Conservation (phyloP, 2,329 filamentous ascomycete species). For the Pseudopithomyces chartarum region DNA sequence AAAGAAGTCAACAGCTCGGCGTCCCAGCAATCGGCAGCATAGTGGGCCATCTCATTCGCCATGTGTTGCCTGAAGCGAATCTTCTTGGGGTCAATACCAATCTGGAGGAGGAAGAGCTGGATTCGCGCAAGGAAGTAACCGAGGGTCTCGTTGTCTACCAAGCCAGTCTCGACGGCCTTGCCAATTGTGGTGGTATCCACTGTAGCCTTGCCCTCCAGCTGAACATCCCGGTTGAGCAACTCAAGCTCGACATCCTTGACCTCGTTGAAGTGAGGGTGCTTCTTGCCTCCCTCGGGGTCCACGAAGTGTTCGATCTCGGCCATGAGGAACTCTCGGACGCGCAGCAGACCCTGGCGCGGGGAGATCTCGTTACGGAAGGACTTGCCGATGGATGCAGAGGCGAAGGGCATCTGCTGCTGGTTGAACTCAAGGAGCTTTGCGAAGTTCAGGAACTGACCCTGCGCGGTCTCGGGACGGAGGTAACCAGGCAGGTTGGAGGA, state of each 20-base stretch:
- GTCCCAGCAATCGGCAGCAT: slow-evolving; percentile 97
- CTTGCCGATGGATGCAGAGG: slow-evolving; percentile 95
- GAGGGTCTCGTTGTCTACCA: slow-evolving; percentile 96
- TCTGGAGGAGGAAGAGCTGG: slow-evolving; percentile 83
- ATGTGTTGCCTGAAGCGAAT: slow-evolving; percentile 98
- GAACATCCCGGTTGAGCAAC: slow-evolving; percentile 82
- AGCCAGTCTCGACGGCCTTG: slow-evolving; percentile 77
- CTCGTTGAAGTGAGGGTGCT: slow-evolving; percentile 85
- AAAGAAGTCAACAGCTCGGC: slow-evolving; percentile 89
- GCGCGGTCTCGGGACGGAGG: slow-evolving; percentile 80
- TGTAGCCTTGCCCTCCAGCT: slow-evolving; percentile 82
- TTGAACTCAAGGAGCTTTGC: slow-evolving; percentile 96
- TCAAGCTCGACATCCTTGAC: slow-evolving; percentile 83
- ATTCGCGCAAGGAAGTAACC: slow-evolving; percentile 97
- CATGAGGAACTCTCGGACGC: slow-evolving; percentile 98
- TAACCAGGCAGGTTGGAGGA: slow-evolving; percentile 78
- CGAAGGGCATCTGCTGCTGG: slow-evolving; percentile 93
- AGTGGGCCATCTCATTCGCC: slow-evolving; percentile 89
- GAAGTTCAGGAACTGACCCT: slow-evolving; percentile 98
- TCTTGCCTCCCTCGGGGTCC: slow-evolving; percentile 92
- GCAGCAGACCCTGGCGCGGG: slow-evolving; percentile 84
- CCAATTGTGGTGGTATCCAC: slow-evolving; percentile 77
- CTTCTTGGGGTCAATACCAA: slow-evolving; percentile 86
- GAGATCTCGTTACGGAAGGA: slow-evolving; percentile 99
- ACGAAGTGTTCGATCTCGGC: slow-evolving; percentile 99